Evolutionary conservation across 31 red algal genomes (phyloP), one percentile per base, ranked within the genome.

Genomic region (Asparagopsis taxiformis): DNA sequence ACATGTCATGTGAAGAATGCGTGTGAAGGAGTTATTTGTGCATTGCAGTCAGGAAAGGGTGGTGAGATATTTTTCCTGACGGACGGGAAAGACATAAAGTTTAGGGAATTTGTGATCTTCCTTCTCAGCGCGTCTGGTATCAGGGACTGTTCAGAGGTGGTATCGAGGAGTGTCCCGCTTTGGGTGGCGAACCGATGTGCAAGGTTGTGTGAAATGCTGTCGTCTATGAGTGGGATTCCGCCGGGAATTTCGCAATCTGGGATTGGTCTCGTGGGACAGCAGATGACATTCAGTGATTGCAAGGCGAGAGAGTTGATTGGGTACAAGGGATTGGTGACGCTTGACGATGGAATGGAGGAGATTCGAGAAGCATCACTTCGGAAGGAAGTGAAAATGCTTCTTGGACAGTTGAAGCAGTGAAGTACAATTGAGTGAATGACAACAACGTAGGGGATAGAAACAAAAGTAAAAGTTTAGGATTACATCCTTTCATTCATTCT

Each of bases 1-100:
- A 85, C 81, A 3, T 85, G 81, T 69, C 81, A 85, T 30, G 70
- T 85, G n/a, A 1, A 50, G 32, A 85, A 85, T 65, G 81, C 81
- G 19, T 85, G 81, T 68, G 70, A 65, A 32, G 81, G 57, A 3
- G 51, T 85, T 0, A 24, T 68, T 13, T 72, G 68, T 44, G 68
- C 48, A n/a, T 75, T 85, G 39, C 58, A 68, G 30, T 28, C 24
- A 15, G 57, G 52, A 55, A 33, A 10, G 59, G 57, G 60, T 4
- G 38, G 81, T n/a, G 38, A 58, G 46, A 30, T 46, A 35, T 67
- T 52, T 52, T 85, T 28, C 56, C 50, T 69, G 46, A 85, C 70
- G 22, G 81, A 85, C 68, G 81, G 81, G 23, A 54, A 29, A 23
- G 32, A 39, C 11, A 43, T 85, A 31, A 49, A 48, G 31, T 85